Evolutionary conservation across 2,329 filamentous ascomycete species (phyloP).

Genomic region (Podosphaera fusca): DNA sequence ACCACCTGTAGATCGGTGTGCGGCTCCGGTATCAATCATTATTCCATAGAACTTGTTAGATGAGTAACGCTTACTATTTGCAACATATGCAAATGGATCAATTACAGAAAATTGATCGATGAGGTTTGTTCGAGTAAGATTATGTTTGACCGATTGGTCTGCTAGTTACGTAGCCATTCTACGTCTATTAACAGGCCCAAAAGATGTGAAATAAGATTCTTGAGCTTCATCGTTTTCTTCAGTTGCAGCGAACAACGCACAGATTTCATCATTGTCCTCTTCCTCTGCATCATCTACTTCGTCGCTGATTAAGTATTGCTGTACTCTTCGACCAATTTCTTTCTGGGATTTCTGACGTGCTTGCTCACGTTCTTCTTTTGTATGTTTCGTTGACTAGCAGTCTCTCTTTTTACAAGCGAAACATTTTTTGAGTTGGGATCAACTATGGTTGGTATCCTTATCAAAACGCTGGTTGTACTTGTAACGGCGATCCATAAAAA

Average conservation of each 20-base stretch:
- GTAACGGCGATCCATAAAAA: neutral
- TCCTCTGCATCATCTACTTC: neutral
- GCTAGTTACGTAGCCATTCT: neutral
- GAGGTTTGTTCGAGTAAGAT: neutral
- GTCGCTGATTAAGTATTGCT: neutral
- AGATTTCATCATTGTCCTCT: neutral
- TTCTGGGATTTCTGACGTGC: neutral
- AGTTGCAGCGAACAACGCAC: too few species aligned
- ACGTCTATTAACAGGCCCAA: neutral
- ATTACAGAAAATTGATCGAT: neutral
- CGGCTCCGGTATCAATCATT: slow-evolving; percentile 1
- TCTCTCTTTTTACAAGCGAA: neutral
- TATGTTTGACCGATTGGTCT: neutral
- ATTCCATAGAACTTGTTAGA: neutral
- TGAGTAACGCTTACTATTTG: neutral
- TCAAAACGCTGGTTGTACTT: neutral
- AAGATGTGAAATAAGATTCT: neutral
- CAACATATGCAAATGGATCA: neutral
- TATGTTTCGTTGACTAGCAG: neutral
- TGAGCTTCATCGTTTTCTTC: neutral
- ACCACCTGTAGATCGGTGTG: neutral
- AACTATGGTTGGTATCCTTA: too few species aligned
- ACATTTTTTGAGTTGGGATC: neutral
- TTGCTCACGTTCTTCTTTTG: neutral
- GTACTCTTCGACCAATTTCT: neutral